These are phyloP conservation scores for Udeniomyces megalosporus DNA, from an alignment of 768 basidiomycete genomes.

Conservation along the genomic window DNA sequence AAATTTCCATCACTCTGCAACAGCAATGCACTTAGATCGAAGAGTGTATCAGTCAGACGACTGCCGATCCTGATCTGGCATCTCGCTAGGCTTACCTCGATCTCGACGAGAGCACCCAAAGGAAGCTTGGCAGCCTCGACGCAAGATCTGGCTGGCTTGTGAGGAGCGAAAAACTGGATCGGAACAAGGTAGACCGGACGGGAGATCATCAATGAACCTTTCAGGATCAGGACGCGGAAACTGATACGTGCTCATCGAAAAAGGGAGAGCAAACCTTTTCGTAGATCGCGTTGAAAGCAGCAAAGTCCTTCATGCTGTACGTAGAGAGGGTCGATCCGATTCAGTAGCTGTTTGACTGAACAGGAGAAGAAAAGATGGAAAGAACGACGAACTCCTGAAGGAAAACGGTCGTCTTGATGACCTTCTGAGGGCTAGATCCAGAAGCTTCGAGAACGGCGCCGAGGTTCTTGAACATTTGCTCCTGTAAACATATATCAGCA, in stretches of 20 bases:
- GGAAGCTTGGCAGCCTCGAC: conserved; percentile 73
- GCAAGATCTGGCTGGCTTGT: conserved; percentile 83
- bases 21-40: background rate
- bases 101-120: conserved; percentile 78
- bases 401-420: conserved; percentile 88
- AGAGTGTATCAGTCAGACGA: background rate
- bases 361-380: no score
- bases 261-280: background rate
- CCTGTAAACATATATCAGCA: no score
- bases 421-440: conserved; percentile 57
- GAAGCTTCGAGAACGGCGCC: conserved; percentile 66
- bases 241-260: no score
- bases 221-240: no score
- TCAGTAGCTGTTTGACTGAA: no score
- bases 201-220: no score
- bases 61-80: no score
- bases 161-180: conserved; percentile 58
- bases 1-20: no score
- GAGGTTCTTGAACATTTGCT: conserved; percentile 74
- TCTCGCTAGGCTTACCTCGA: conserved; percentile 45
- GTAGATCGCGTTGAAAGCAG: conserved; percentile 18
- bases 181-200: no score
- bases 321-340: no score
- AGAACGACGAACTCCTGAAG: conserved; percentile 42
- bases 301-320: conserved; percentile 72